Evolutionary conservation across 2,329 filamentous ascomycete species (phyloP).

Genomic region (Colletotrichum trifolii): DNA sequence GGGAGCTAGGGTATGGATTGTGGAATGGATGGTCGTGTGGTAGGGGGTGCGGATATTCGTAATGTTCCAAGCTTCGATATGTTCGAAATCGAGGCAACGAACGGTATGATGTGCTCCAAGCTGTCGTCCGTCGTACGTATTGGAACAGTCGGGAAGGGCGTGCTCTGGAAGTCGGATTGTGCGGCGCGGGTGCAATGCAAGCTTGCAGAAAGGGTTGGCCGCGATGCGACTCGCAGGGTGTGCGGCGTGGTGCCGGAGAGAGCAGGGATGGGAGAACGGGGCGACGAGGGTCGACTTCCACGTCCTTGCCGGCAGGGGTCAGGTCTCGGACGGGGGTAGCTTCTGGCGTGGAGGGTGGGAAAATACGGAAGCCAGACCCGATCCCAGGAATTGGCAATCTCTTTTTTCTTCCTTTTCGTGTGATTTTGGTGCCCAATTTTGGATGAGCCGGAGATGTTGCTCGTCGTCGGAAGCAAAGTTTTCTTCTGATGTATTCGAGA

Average conservation of each 20-base stretch:
- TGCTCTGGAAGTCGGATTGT: constrained; percentile 22
- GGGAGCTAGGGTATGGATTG: constrained; percentile 3
- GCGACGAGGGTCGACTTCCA: constrained; percentile 4
- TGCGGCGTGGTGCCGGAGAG: constrained; percentile 33
- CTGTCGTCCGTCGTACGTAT: constrained; percentile 17
- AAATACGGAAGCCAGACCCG: constrained; percentile 36
- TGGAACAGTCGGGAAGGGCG: constrained; percentile 1
- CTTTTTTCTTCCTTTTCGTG: constrained; percentile 22
- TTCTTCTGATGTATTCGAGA: neutral
- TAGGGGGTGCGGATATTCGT: constrained; percentile 4
- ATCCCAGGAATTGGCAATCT: constrained; percentile 36
- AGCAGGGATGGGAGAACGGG: constrained; percentile 22
- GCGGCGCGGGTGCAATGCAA: constrained; percentile 18
- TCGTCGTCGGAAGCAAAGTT: constrained; percentile 9
- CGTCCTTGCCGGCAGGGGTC: constrained; percentile 20
- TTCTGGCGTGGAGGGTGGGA: constrained; percentile 30
- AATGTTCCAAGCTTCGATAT: constrained; percentile 23
- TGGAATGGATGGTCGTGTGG: neutral
- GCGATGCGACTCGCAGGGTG: constrained; percentile 9
- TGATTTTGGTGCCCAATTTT: constrained; percentile 20
- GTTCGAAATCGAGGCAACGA: constrained; percentile 11
- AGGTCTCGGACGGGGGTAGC: neutral
- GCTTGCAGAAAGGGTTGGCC: neutral
- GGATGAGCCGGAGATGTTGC: constrained; percentile 7
- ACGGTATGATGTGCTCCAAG: constrained; percentile 27